Percentiles rank a stretch among this genome's conserved stretches.
phyloP scores from a whole-genome alignment of 768 basidiomycete species.

The Pholiota molesta region DNA sequence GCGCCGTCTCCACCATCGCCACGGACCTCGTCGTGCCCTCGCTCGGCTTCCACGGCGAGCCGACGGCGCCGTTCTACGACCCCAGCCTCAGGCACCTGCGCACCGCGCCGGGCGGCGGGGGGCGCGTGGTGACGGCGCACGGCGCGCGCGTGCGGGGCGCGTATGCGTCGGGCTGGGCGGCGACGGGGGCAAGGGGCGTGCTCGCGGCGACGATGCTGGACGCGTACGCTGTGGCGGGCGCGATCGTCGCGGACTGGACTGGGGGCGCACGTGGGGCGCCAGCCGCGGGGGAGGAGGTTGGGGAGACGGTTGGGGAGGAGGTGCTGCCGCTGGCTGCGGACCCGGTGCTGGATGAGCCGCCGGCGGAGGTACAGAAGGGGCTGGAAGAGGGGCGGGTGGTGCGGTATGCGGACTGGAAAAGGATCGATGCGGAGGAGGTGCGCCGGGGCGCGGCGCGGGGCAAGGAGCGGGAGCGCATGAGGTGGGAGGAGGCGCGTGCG shows the following conservation, averaged over 20 bases:
- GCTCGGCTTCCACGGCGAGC: conserved; percentile 82
- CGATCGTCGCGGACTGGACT: conserved; percentile 62
- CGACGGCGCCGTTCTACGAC: conserved; percentile 61
- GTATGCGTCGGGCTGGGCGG: conserved; percentile 96
- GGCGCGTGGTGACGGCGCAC: too few relatives aligned
- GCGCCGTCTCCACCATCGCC: conserved; percentile 47
- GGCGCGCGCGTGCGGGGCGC: conserved; percentile 53
- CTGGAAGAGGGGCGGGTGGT: conserved; percentile 49
- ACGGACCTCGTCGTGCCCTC: conserved; percentile 88
- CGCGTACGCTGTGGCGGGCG: conserved; percentile 78
- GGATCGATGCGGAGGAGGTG: conserved; percentile 72
- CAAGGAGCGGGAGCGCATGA: conserved; percentile 81
- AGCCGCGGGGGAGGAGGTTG: too few relatives aligned
- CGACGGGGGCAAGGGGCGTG: conserved; percentile 89
- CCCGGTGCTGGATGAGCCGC: conserved; percentile 48
- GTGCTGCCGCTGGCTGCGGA: conserved; percentile 33
- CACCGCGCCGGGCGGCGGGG: conserved; percentile 47
- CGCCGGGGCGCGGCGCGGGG: conserved; percentile 54
- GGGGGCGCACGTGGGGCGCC: too few relatives aligned
- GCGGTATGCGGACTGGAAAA: conserved; percentile 75
- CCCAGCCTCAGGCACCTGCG: conserved; percentile 56
- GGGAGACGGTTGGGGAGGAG: conserved; percentile 16
- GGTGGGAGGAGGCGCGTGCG: conserved; percentile 57
- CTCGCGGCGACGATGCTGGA: conserved; percentile 93
- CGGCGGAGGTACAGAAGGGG: conserved; percentile 48